phyloP scores from a whole-genome alignment of 2,329 filamentous ascomycete genomes.

The Alternaria ventricosa region DNA sequence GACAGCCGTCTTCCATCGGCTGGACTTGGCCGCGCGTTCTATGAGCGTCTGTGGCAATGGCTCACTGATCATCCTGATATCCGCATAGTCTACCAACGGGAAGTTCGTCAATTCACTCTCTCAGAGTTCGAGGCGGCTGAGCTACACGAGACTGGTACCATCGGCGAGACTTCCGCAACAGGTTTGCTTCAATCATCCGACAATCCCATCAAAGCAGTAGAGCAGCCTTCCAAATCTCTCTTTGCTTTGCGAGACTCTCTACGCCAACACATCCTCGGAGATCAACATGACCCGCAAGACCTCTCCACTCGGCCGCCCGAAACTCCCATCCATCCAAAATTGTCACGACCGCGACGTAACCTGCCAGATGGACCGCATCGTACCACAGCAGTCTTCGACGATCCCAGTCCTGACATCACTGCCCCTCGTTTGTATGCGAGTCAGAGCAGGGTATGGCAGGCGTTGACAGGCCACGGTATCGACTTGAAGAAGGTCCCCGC shows the following conservation, averaged over 20 bases:
- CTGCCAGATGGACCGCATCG: slow-evolving; percentile 9
- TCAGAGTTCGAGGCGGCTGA: slow-evolving; percentile 43
- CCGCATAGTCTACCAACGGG: slow-evolving; percentile 56
- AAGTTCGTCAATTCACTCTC: slow-evolving; percentile 38
- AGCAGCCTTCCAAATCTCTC: slow-evolving; percentile 21
- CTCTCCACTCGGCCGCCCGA: not conserved
- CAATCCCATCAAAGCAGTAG: not conserved
- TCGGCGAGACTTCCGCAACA: not conserved
- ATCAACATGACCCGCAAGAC: slow-evolving; percentile 6
- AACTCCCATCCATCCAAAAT: not conserved
- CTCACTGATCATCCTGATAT: slow-evolving; percentile 63
- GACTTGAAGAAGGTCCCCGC: slow-evolving; percentile 61
- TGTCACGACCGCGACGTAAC: slow-evolving; percentile 18
- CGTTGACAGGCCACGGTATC: slow-evolving; percentile 65
- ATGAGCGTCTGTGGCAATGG: slow-evolving; percentile 65
- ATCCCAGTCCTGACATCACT: slow-evolving; percentile 23
- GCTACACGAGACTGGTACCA: slow-evolving; percentile 15
- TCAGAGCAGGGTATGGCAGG: slow-evolving; percentile 64
- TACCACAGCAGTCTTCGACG: slow-evolving; percentile 34
- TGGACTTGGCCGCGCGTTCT: slow-evolving; percentile 49
- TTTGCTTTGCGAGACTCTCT: slow-evolving; percentile 23
- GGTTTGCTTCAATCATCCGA: not conserved
- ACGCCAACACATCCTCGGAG: slow-evolving; percentile 23
- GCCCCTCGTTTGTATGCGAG: slow-evolving; percentile 53
- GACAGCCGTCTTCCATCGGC: not conserved